Base-by-base conservation (phyloP, 208 protist species). In the Acanthamoeba triangularis region DNA sequence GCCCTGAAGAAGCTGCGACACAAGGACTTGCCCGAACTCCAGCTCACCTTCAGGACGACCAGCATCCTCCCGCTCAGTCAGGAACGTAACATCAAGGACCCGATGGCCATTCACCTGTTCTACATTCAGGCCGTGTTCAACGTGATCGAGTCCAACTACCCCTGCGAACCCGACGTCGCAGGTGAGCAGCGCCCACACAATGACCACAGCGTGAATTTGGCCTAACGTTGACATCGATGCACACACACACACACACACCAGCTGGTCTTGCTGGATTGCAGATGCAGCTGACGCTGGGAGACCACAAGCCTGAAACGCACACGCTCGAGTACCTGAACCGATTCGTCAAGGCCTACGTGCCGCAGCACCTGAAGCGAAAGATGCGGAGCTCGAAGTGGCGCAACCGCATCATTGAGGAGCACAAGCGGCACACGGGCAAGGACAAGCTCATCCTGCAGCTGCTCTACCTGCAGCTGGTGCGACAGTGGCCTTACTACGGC, bases 401-500 rank as follows among this genome's bases (percentile, higher is more conserved):
- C 44, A 44, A 14, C 8, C 44, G 63, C 52, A 84, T 94, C 30
- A 47, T 80, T 33, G 90, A 93, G 35, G 87, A 93, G 47, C 87
- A 93, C 59, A 69, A 76, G 37, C 56, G 87, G n/a, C 87, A 93
- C 41, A 28, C 87, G 14, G 87, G 87, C 52, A 93, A 93, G 33
- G 90, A 94, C 90, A 56, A 20, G 69, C n/a, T 94, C 52, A 94
- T 94, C 35, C 52, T 94, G 20, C 69, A 94, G 37, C 90, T 94
- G 54, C 90, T 94, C 44, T 94, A 94, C 72, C 44, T 94, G 52
- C 90, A 94, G 72, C 90, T 78, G 18, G 90, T 94, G 41, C 63
- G 90, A 49, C 90, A 94, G 49, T 94, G 90, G 90, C 63, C 63
- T 20, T 94, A 94, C 69, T 94, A 94, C 56, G 90, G 90, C 67